Conservation (phyloP, 768 basidiomycete species). For the Paxillus rubicundulus region DNA sequence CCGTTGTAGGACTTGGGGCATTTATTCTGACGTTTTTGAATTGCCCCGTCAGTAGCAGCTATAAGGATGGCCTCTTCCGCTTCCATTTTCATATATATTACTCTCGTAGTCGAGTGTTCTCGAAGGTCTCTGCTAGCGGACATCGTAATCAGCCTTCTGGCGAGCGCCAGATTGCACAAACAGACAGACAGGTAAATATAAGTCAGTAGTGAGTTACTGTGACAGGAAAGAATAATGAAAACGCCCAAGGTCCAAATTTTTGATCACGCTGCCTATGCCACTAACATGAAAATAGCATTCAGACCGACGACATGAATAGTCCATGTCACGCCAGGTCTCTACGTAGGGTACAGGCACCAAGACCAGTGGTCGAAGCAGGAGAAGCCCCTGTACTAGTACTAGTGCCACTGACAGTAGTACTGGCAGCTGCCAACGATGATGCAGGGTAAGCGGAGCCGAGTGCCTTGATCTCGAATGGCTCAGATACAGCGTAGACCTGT, state of each 20-base stretch:
- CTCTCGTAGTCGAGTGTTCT: too few species aligned
- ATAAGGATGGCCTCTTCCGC: too few species aligned
- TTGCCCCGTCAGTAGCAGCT: too few species aligned
- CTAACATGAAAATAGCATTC: neutral
- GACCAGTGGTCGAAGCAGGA: constrained; percentile 9
- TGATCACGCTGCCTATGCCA: neutral
- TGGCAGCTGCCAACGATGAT: constrained; percentile 25
- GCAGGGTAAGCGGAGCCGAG: constrained; percentile 52
- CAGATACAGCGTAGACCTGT: constrained; percentile 56
- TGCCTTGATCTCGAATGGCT: constrained; percentile 60
- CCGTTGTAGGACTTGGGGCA: too few species aligned
- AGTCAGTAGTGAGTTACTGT: neutral
- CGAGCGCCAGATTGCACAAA: neutral
- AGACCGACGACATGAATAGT: neutral
- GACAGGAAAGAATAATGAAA: too few species aligned
- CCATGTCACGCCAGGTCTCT: constrained; percentile 2
- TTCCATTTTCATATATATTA: too few species aligned
- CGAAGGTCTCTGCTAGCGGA: too few species aligned
- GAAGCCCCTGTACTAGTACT: constrained; percentile 10
- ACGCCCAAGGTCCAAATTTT: neutral
- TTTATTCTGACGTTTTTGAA: too few species aligned
- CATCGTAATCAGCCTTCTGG: neutral
- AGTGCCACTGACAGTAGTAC: constrained; percentile 19
- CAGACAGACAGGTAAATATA: neutral
- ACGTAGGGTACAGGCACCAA: constrained; percentile 17